Conservation (phyloP, 371 early-diverging fungal species). For the Rhizopus microsporus region DNA sequence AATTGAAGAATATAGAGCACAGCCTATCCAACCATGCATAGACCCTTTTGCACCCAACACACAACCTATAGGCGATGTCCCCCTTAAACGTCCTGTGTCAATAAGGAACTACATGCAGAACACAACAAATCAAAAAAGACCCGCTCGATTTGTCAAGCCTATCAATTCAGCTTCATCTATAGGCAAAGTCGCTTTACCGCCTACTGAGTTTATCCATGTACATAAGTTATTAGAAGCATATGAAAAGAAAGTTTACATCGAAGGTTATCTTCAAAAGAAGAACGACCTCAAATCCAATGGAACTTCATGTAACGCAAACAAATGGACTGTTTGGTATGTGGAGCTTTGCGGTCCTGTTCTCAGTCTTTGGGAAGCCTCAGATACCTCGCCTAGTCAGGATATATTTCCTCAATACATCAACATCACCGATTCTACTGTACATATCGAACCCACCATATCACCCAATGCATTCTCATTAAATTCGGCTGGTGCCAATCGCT, state of each 20-base stretch:
- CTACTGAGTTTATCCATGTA: constrained; percentile 21
- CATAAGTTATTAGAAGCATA: constrained; percentile 54
- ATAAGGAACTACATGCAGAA: constrained; percentile 29
- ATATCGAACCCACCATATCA: constrained; percentile 44
- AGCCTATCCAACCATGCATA: background rate
- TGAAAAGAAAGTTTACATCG: constrained; percentile 65
- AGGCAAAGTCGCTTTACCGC: background rate
- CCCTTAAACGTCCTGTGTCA: constrained; percentile 31
- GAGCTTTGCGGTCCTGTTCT: constrained; percentile 68
- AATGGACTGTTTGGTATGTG: constrained; percentile 72
- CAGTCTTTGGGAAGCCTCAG: constrained; percentile 57
- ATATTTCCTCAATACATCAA: constrained; percentile 68
- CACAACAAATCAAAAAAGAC: constrained; percentile 31
- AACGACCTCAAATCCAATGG: constrained; percentile 63
- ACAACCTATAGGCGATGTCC: constrained; percentile 6
- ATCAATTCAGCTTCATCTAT: constrained; percentile 14
- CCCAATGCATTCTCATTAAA: constrained; percentile 59
- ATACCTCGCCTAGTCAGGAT: constrained; percentile 17
- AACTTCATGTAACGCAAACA: constrained; percentile 42
- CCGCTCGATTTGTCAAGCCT: constrained; percentile 41
- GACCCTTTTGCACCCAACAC: constrained; percentile 12
- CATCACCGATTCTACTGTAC: constrained; percentile 62
- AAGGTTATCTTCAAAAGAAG: constrained; percentile 67
- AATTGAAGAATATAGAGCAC: constrained; percentile 12
- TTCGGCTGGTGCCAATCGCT: constrained; percentile 69